Conservation (phyloP, 129 eudicot genomes). For the Daucus carota region DNA sequence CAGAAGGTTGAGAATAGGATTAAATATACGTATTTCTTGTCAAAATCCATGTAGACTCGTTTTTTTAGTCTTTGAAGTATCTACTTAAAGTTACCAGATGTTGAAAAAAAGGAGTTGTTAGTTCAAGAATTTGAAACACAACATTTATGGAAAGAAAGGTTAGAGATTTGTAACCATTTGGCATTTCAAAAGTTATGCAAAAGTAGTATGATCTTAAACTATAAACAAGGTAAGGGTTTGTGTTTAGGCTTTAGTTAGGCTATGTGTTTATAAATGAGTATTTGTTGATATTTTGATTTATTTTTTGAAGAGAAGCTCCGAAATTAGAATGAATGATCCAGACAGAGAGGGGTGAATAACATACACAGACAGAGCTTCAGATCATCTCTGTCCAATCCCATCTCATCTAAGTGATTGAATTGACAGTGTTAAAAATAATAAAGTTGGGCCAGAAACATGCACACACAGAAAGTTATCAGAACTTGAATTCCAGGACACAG, state of each 20-base stretch:
- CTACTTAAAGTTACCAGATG: neutral
- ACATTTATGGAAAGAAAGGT: neutral
- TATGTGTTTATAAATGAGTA: no score
- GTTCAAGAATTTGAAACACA: neutral
- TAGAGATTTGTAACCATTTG: neutral
- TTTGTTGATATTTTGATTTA: neutral
- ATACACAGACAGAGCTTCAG: slow-evolving; percentile 16
- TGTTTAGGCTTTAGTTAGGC: neutral
- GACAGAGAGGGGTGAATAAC: slow-evolving; percentile 7
- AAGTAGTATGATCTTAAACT: neutral
- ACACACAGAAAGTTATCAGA: slow-evolving; percentile 13
- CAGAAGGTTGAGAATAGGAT: no score
- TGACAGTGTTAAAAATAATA: neutral
- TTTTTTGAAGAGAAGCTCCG: neutral
- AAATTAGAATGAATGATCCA: slow-evolving; percentile 4
- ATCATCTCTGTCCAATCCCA: slow-evolving; percentile 27
- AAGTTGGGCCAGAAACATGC: neutral
- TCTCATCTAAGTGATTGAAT: slow-evolving; percentile 17
- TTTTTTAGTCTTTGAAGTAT: neutral
- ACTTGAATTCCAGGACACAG: slow-evolving; percentile 23
- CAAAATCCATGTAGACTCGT: neutral
- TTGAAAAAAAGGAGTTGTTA: neutral
- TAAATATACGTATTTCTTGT: neutral
- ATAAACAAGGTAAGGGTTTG: neutral
- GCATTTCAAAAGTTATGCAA: neutral